These are phyloP conservation scores for Aspergillus thermomutatus DNA, from an alignment of 2,329 filamentous ascomycete species.

Conservation along the genomic window DNA sequence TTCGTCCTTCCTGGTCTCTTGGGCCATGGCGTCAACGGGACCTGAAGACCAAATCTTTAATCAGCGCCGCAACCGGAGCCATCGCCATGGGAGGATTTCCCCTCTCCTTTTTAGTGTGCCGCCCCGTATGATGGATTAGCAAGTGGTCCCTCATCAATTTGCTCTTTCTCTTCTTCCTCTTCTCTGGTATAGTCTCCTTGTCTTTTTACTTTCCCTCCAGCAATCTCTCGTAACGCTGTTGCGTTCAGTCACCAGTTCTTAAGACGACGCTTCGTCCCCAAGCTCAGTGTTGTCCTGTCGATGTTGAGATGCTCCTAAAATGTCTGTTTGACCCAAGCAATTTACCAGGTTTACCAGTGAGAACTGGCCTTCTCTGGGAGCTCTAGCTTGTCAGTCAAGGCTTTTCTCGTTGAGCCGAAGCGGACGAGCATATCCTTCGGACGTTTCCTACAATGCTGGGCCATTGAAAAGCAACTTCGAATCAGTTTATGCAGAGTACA, in stretches of 20 bases:
- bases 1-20: background rate
- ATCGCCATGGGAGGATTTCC: constrained; percentile 1
- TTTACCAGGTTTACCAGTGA: background rate
- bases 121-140: background rate
- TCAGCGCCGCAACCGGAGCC: constrained; percentile 12
- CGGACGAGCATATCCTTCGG: background rate
- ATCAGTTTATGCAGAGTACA: too few relatives aligned
- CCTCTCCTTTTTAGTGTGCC: background rate
- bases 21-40: constrained; percentile 5
- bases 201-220: background rate
- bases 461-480: background rate
- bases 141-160: background rate
- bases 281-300: background rate
- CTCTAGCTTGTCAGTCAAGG: background rate
- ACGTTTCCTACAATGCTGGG: background rate
- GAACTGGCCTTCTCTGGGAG: background rate
- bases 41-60: background rate
- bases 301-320: background rate
- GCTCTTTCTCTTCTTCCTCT: background rate
- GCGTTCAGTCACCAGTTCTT: too few relatives aligned
- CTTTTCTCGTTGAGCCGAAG: background rate
- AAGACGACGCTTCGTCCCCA: background rate
- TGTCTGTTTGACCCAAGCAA: background rate
- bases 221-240: too few relatives aligned
- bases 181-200: background rate